A percentile compares a stretch with the other conserved stretches of the same genome.
These are phyloP conservation scores for Ailanthus altissimus DNA, from an alignment of 345 rosid species.

Conservation along the genomic window DNA sequence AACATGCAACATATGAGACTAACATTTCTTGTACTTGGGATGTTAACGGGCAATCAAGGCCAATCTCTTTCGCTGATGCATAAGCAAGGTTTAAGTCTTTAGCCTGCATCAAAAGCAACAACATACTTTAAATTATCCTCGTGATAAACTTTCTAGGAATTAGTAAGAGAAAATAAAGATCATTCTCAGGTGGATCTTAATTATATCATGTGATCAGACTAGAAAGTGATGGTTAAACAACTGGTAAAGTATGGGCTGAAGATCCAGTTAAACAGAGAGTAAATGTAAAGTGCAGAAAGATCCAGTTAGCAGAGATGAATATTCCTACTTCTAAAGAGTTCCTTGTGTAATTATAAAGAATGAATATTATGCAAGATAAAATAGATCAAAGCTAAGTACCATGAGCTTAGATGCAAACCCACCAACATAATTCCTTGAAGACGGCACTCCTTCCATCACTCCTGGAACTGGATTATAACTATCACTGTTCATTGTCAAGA, in stretches of 20 bases:
- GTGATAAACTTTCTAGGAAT: neutral
- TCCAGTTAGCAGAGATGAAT: neutral
- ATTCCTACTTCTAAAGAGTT: neutral
- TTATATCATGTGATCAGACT: constrained; percentile 3
- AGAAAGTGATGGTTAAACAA: neutral
- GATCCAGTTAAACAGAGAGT: neutral
- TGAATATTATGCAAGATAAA: neutral
- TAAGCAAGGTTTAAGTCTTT: constrained; percentile 80
- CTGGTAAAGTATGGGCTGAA: neutral
- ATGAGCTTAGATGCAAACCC: constrained; percentile 86
- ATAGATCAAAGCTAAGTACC: constrained; percentile 44
- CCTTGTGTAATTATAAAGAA: neutral
- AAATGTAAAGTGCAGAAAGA: neutral
- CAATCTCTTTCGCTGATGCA: constrained; percentile 63
- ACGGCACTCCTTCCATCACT: constrained; percentile 91
- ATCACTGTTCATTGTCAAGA: constrained; percentile 52
- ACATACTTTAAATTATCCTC: no score
- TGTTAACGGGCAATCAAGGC: constrained; percentile 52
- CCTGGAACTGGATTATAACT: constrained; percentile 95
- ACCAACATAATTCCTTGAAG: constrained; percentile 74
- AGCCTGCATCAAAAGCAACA: constrained; percentile 51
- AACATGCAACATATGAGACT: constrained; percentile 28
- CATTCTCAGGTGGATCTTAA: neutral
- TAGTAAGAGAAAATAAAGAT: neutral
- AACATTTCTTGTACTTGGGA: constrained; percentile 68